A percentile compares a stretch with the other conserved stretches of the same genome.
Evolutionary conservation across 495 filamentous ascomycete genomes (phyloP).

Genomic region (Viridothelium virens): DNA sequence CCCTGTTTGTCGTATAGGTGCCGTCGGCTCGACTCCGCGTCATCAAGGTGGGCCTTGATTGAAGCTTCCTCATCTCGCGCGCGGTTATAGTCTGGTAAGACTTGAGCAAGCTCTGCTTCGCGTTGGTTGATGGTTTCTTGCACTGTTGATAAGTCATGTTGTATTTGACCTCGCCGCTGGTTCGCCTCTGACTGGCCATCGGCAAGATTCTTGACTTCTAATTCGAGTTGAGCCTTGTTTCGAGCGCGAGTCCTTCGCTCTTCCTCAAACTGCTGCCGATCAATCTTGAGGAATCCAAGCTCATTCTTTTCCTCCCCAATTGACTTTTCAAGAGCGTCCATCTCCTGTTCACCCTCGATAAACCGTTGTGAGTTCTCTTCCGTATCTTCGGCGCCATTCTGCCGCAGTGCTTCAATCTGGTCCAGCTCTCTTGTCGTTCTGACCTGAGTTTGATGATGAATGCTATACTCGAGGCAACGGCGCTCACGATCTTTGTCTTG

Average conservation of each 20-base stretch:
- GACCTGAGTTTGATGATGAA: conserved; percentile 80
- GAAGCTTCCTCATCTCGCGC: conserved; percentile 64
- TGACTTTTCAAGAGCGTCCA: conserved; percentile 65
- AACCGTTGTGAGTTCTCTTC: conserved; percentile 74
- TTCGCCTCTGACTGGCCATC: conserved; percentile 76
- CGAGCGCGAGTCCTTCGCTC: conserved; percentile 76
- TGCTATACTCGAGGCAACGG: conserved; percentile 87
- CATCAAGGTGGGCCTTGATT: conserved; percentile 60
- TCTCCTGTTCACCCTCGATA: conserved; percentile 69
- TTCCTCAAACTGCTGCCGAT: conserved; percentile 79
- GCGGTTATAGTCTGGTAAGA: conserved; percentile 66
- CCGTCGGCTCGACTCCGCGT: conserved; percentile 66
- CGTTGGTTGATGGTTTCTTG: conserved; percentile 65
- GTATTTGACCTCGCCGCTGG: conserved; percentile 58
- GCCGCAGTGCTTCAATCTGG: conserved; percentile 71
- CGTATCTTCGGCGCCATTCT: conserved; percentile 71
- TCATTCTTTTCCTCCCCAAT: conserved; percentile 73
- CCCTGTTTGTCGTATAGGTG: conserved; percentile 91
- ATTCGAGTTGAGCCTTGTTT: conserved; percentile 70
- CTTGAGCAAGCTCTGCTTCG: conserved; percentile 62
- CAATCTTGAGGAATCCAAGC: conserved; percentile 78
- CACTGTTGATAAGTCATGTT: conserved; percentile 64
- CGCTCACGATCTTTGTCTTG: conserved; percentile 93
- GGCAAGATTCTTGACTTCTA: conserved; percentile 70
- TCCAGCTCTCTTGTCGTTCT: conserved; percentile 69